These are phyloP conservation scores for Fusarium virguliforme DNA, from an alignment of 2,329 filamentous ascomycete species.

Conservation along the genomic window DNA sequence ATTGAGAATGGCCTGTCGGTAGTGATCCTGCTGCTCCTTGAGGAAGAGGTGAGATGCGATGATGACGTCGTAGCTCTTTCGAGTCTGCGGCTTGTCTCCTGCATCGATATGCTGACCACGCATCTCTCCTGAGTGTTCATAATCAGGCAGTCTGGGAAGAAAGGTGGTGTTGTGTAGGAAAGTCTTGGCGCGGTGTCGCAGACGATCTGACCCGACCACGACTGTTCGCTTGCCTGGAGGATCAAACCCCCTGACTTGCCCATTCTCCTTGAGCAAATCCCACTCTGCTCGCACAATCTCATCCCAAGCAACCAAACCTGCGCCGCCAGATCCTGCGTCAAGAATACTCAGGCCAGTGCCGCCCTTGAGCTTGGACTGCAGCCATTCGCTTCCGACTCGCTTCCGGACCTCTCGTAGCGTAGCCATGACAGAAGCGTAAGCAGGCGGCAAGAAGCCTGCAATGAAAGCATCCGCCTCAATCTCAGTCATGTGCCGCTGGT, in stretches of 20 bases:
- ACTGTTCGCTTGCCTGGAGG: slow-evolving; percentile 84
- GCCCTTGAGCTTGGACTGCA: slow-evolving; percentile 74
- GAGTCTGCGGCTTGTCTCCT: slow-evolving; percentile 67
- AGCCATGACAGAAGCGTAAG: slow-evolving; percentile 78
- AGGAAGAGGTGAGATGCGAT: slow-evolving; percentile 90
- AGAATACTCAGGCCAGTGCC: slow-evolving; percentile 74
- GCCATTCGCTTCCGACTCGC: slow-evolving; percentile 80
- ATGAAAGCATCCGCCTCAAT: slow-evolving; percentile 84
- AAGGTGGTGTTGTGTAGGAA: slow-evolving; percentile 93
- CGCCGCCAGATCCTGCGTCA: slow-evolving; percentile 82
- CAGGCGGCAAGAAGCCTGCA: slow-evolving; percentile 77
- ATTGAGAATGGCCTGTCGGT: slow-evolving; percentile 84
- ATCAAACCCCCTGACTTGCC: slow-evolving; percentile 59
- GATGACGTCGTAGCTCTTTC: slow-evolving; percentile 91
- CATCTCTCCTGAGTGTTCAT: slow-evolving; percentile 76
- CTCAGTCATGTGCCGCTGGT: slow-evolving; percentile 77
- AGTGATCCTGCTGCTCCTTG: slow-evolving; percentile 80
- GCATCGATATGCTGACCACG: slow-evolving; percentile 73
- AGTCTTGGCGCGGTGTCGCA: slow-evolving; percentile 82
- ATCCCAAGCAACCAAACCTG: slow-evolving; percentile 81
- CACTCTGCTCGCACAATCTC: slow-evolving; percentile 87
- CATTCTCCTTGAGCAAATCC: slow-evolving; percentile 75
- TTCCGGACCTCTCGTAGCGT: slow-evolving; percentile 82
- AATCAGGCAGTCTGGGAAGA: slow-evolving; percentile 91
- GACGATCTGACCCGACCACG: slow-evolving; percentile 80